These are phyloP conservation scores for Pseudonitzschia multiseries DNA, from an alignment of 108 stramenopile species.

Conservation along the genomic window DNA sequence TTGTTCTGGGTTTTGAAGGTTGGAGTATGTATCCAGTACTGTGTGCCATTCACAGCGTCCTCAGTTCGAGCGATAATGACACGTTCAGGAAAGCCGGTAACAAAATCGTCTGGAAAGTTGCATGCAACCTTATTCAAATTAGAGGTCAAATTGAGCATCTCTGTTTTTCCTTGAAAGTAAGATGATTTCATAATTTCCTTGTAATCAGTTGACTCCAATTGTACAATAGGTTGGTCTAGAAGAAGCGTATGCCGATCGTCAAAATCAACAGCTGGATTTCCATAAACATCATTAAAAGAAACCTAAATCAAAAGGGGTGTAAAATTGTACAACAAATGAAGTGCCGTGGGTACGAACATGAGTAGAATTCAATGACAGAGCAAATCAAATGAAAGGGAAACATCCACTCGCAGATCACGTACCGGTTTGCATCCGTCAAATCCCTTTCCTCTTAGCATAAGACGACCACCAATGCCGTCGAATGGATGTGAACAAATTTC, in stretches of 20 bases:
- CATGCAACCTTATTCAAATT: background rate
- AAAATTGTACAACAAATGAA: too few species aligned
- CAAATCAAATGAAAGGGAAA: too few species aligned
- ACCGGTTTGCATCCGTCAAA: too few species aligned
- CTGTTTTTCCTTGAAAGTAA: background rate
- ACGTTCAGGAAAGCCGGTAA: background rate
- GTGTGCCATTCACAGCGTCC: background rate
- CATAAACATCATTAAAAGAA: background rate
- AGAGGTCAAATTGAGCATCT: background rate
- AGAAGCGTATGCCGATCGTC: background rate
- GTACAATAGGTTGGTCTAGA: background rate
- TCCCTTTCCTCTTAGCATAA: background rate
- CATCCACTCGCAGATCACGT: too few species aligned
- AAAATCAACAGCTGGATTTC: background rate
- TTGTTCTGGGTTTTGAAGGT: slow-evolving; percentile 37
- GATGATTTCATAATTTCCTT: background rate
- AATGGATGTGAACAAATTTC: background rate
- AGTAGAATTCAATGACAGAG: too few species aligned
- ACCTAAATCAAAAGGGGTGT: background rate
- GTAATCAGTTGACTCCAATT: background rate
- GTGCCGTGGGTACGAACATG: too few species aligned
- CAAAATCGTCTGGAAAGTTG: background rate
- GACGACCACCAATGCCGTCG: background rate
- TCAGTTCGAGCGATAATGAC: too few species aligned
- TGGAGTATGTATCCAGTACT: slow-evolving; percentile 29